These are phyloP conservation scores for Ustilaginoidea virens DNA, from an alignment of 2,329 filamentous ascomycete genomes.

Conservation along the genomic window DNA sequence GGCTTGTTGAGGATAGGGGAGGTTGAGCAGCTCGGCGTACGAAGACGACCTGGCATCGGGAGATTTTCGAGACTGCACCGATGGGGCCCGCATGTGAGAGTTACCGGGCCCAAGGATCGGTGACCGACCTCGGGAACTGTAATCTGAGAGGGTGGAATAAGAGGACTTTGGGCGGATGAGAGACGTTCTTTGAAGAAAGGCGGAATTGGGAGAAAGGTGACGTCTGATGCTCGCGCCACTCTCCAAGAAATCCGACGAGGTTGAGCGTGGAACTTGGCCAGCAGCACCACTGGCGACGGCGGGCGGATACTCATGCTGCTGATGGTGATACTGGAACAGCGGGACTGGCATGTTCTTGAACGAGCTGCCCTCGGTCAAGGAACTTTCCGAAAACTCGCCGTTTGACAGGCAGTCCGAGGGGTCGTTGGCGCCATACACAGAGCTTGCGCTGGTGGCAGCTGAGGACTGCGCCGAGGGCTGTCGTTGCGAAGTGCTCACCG, in stretches of 20 bases:
- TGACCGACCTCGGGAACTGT: constrained; percentile 47
- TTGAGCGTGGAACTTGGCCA: constrained; percentile 15
- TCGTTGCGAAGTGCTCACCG: constrained; percentile 31
- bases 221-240: constrained; percentile 37
- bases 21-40: constrained; percentile 45
- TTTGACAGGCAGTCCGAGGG: constrained; percentile 26
- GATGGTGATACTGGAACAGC: constrained; percentile 48
- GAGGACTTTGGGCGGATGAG: constrained; percentile 58
- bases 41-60: constrained; percentile 37
- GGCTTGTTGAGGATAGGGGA: constrained; percentile 66
- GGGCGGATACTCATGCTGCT: constrained; percentile 27
- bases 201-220: constrained; percentile 44
- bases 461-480: constrained; percentile 35
- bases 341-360: constrained; percentile 31
- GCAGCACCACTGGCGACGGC: constrained; percentile 25
- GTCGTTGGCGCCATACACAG: constrained; percentile 35
- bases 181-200: constrained; percentile 38
- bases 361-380: constrained; percentile 29
- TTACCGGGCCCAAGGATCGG: constrained; percentile 28
- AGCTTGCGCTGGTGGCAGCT: constrained; percentile 39
- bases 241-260: constrained; percentile 37
- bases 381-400: constrained; percentile 33
- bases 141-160: constrained; percentile 61
- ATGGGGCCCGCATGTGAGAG: constrained; percentile 30
- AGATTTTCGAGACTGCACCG: constrained; percentile 35